Base-by-base conservation (phyloP, 768 basidiomycete species). In the Lenzites betulinus region DNA sequence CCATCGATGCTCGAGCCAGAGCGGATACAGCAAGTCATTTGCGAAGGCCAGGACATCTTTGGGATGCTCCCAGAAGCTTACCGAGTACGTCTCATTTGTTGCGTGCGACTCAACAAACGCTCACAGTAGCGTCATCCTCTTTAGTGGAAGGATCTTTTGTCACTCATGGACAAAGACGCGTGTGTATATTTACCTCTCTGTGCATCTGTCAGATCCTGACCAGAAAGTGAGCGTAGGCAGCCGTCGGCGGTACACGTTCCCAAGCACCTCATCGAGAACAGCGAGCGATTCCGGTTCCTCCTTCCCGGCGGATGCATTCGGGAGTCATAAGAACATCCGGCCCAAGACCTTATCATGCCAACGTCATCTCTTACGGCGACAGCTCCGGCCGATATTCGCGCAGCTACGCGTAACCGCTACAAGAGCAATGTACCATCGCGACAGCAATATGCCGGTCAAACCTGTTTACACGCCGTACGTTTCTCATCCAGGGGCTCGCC, bases 1-100 rank as follows among this genome's bases (percentile, higher is more conserved):
- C 73, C 46, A 64, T 75, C 66, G 64, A 74, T 84, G 6, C 75
- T 87, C 26, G 75, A 81, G 30, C 81, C 81, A 0, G 69, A 73
- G 41, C 71, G 81, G 42, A 85, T 87, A 35, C 86, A 87, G 67
- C 71, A 79, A 35, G 81, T 78, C 8, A 82, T 88, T 35, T 88
- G 86, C 66, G 72, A 70, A 22, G 85, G 85, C 4, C 81, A 80
- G 62, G 86, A 88, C 61, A 82, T 87, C 25, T 87, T 86, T 67
- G 81, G 78, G 13, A 86, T 87, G 85, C 70, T 87, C 9, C 86
- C 86, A 18, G 86, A 88, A 70, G 82, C 81, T 1, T 84, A 83
- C 66, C 80, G 73, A 56, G 82, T 83, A 63, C 68, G 80, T 76
- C n/a, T 26, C 23, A 25, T 25, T 33, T 33, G 30, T 11, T 33